Percentiles rank a stretch among this genome's conserved stretches.
Evolutionary conservation across 2,329 filamentous ascomycete genomes (phyloP).

Genomic region (Calycina herbarum): DNA sequence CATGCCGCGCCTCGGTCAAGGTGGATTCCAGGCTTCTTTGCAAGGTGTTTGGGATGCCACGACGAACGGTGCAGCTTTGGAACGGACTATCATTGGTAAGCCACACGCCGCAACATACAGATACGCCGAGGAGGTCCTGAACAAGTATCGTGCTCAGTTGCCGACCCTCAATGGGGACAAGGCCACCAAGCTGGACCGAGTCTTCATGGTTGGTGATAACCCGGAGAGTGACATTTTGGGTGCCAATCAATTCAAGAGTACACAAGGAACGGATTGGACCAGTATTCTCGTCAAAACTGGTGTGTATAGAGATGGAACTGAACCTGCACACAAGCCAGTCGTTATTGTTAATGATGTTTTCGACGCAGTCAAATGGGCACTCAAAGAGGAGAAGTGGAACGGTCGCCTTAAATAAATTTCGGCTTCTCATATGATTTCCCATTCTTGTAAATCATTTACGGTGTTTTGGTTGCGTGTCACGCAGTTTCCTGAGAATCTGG

Average conservation of each 20-base stretch:
- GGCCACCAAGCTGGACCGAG: constrained; percentile 58
- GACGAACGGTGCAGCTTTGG: constrained; percentile 60
- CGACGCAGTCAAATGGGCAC: constrained; percentile 73
- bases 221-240: constrained; percentile 86
- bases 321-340: constrained; percentile 61
- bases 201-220: constrained; percentile 94
- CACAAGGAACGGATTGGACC: constrained; percentile 68
- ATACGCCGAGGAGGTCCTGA: constrained; percentile 75
- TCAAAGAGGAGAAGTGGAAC: constrained; percentile 53
- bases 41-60: constrained; percentile 75
- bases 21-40: constrained; percentile 80
- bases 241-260: constrained; percentile 71
- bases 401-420: background rate
- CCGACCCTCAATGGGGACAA: constrained; percentile 29
- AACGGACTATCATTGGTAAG: constrained; percentile 75
- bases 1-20: constrained; percentile 83
- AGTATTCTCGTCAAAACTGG: constrained; percentile 80
- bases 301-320: constrained; percentile 60
- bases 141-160: constrained; percentile 50
- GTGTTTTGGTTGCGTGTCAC: background rate
- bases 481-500: too few species aligned
- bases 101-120: constrained; percentile 74
- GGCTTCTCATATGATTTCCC: background rate
- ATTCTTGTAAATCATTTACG: background rate
- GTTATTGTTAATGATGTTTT: constrained; percentile 72